Evolutionary conservation across 305 asterid species (phyloP).

Genomic region (Solanum aculeatissimum): DNA sequence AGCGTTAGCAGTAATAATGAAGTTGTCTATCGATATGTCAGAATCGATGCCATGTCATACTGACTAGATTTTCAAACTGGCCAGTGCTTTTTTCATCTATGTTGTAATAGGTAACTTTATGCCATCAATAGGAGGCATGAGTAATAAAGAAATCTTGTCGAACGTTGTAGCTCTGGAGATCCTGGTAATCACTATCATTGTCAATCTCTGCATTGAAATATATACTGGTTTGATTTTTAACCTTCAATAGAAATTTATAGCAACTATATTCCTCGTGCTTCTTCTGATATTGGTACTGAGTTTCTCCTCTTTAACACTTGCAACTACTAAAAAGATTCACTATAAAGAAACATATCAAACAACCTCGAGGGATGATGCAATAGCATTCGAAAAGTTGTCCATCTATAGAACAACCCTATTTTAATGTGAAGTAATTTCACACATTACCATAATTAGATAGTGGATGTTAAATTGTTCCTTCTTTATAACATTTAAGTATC

Average conservation of each 20-base stretch:
- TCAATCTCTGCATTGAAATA: not conserved
- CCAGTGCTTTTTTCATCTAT: conserved; percentile 30
- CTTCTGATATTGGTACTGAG: not conserved
- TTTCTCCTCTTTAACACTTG: conserved; percentile 1
- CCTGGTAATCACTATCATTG: conserved; percentile 19
- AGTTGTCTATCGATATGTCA: conserved; percentile 49
- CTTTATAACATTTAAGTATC: no score
- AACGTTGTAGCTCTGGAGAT: conserved; percentile 31
- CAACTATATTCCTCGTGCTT: not conserved
- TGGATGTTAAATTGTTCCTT: no score
- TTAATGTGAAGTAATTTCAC: no score
- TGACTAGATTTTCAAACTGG: conserved; percentile 31
- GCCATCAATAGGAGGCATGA: conserved; percentile 36
- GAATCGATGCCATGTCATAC: conserved; percentile 23
- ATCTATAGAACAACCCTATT: not conserved
- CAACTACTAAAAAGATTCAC: not conserved
- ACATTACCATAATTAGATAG: no score
- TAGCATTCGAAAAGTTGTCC: not conserved
- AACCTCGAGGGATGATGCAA: not conserved
- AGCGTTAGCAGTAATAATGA: conserved; percentile 41
- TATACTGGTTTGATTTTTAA: not conserved
- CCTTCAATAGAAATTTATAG: not conserved
- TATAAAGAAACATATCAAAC: not conserved
- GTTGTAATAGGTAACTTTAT: conserved; percentile 32
- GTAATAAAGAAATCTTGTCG: conserved; percentile 24